phyloP scores from a whole-genome alignment of 129 eudicot genomes.

The carrot (Daucus carota) region DH1_v3.0 NC_030385.2:11084501-11085000 shows the following conservation, averaged over 20 bases:
- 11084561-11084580: no score
- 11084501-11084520: no score
- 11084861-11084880: neutral
- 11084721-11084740: slow-evolving; percentile 84
- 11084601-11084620: no score
- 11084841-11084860: slow-evolving; percentile 9
- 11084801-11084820: slow-evolving; percentile 99
- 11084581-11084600: no score
- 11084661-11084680: no score
- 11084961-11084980: slow-evolving; percentile 75
- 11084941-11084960: slow-evolving; percentile 83
- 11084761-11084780: slow-evolving; percentile 85
- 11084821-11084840: slow-evolving; percentile 9
- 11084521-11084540: no score
- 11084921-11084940: slow-evolving; percentile 91
- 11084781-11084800: slow-evolving; percentile 95
- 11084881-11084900: slow-evolving; percentile 8
- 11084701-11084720: slow-evolving; percentile 47
- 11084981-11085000: slow-evolving; percentile 47
- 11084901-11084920: slow-evolving; percentile 88
- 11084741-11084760: slow-evolving; percentile 98
- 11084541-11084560: no score
- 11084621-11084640: no score
- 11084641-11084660: no score
- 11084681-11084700: no score